Conservation (phyloP, 164 flowering plant species). For the Litsea cubeba region DNA sequence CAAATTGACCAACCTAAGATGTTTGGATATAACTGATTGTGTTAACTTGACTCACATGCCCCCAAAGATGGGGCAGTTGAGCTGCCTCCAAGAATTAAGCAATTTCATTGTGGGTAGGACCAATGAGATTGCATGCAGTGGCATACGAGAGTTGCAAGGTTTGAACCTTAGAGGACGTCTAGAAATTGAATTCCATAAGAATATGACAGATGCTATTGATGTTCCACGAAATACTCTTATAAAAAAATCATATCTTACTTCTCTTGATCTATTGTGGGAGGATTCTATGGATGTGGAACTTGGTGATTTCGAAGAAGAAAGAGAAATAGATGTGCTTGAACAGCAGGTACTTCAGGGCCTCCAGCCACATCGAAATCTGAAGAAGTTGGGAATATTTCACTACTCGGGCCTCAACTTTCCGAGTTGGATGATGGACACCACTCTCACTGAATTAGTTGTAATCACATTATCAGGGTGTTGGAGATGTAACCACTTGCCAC, state of each 20-base stretch:
- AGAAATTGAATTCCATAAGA: background rate
- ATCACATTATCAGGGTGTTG: background rate
- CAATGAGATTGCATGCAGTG: background rate
- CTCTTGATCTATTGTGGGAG: background rate
- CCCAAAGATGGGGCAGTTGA: background rate
- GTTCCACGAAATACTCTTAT: background rate
- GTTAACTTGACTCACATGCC: background rate
- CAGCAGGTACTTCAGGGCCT: slow-evolving; percentile 6
- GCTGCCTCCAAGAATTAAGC: background rate
- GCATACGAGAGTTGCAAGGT: background rate
- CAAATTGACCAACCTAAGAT: slow-evolving; percentile 7
- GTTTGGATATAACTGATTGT: background rate
- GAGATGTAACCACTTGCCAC: slow-evolving; percentile 12
- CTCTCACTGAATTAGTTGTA: background rate
- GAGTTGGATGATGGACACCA: slow-evolving; percentile 10
- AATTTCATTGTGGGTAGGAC: background rate
- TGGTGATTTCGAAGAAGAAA: background rate
- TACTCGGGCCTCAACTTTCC: slow-evolving; percentile 24
- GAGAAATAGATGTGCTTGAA: background rate
- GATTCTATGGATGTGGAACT: no score
- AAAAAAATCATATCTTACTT: background rate
- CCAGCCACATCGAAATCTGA: slow-evolving; percentile 19
- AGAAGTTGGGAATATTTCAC: slow-evolving; percentile 4
- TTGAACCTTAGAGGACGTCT: background rate
- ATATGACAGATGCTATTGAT: no score